Conservation (phyloP, 768 basidiomycete genomes). For the Podaxis carcinomalis region DNA sequence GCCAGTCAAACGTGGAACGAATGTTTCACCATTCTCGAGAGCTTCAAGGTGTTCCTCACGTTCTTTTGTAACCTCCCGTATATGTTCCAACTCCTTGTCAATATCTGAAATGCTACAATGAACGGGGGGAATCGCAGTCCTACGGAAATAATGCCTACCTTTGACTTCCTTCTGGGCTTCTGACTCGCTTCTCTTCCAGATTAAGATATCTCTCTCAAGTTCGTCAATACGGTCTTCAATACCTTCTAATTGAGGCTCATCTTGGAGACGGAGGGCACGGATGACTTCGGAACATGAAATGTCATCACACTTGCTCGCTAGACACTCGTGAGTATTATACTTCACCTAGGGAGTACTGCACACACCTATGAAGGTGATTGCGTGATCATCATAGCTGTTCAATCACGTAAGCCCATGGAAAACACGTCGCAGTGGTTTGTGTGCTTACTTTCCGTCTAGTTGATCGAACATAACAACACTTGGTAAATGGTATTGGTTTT, state of each 20-base stretch:
- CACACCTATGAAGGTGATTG: constrained; percentile 60
- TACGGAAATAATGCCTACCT: constrained; percentile 26
- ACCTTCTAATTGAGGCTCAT: constrained; percentile 46
- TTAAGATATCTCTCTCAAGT: constrained; percentile 28
- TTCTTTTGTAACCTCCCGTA: constrained; percentile 33
- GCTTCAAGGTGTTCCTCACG: constrained; percentile 43
- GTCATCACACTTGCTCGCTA: constrained; percentile 63
- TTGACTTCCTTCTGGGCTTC: constrained; percentile 34
- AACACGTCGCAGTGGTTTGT: background rate
- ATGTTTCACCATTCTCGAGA: constrained; percentile 39
- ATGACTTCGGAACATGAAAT: constrained; percentile 59
- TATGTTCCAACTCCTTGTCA: constrained; percentile 32
- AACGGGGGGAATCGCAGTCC: background rate
- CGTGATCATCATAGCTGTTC: constrained; percentile 48
- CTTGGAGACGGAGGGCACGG: constrained; percentile 42
- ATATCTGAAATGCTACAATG: constrained; percentile 26
- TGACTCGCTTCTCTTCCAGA: constrained; percentile 37
- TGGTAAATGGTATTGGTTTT: background rate
- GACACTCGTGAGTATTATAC: background rate
- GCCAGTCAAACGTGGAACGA: constrained; percentile 36
- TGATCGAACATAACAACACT: background rate
- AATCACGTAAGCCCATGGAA: background rate
- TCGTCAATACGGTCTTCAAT: constrained; percentile 43
- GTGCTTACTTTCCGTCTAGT: constrained; percentile 52
- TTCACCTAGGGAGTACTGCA: background rate